phyloP scores from a whole-genome alignment of 1,139 yeast species.

The Taphrina confusa region DNA sequence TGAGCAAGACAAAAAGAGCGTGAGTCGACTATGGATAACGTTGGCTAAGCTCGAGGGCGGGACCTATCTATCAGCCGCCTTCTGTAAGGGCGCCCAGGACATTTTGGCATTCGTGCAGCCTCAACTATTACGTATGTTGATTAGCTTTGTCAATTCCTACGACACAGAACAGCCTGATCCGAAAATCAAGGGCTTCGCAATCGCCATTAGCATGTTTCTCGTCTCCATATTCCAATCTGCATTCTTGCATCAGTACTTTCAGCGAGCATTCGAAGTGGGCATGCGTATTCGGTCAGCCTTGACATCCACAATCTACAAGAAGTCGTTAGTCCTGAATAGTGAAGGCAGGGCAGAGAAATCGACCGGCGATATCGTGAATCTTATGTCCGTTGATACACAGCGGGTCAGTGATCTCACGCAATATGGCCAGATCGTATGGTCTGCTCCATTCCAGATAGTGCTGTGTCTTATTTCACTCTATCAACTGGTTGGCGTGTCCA shows the following conservation, averaged over 20 bases:
- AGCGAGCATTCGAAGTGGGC: slow-evolving; percentile 83
- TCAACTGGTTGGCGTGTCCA: slow-evolving; percentile 75
- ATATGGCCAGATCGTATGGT: slow-evolving; percentile 85
- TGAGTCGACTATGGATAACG: slow-evolving; percentile 70
- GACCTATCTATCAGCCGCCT: slow-evolving; percentile 67
- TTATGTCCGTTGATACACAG: slow-evolving; percentile 82
- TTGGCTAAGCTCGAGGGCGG: slow-evolving; percentile 69
- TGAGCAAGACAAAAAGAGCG: slow-evolving; percentile 49
- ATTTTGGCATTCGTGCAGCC: slow-evolving; percentile 84
- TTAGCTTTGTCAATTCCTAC: slow-evolving; percentile 80
- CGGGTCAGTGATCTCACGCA: slow-evolving; percentile 87
- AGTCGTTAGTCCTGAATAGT: slow-evolving; percentile 75
- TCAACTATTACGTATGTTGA: slow-evolving; percentile 71
- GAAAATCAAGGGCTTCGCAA: slow-evolving; percentile 75
- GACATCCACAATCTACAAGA: slow-evolving; percentile 75
- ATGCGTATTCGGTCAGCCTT: slow-evolving; percentile 83
- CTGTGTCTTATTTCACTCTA: slow-evolving; percentile 77
- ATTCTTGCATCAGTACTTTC: slow-evolving; percentile 87
- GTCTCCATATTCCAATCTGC: slow-evolving; percentile 83
- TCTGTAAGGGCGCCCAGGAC: slow-evolving; percentile 80
- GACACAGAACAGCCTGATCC: slow-evolving; percentile 52
- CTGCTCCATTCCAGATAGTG: slow-evolving; percentile 90
- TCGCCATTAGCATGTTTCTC: slow-evolving; percentile 78
- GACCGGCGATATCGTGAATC: slow-evolving; percentile 95
- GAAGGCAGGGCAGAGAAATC: slow-evolving; percentile 78